Evolutionary conservation across 2,329 filamentous ascomycete species (phyloP).

Genomic region (Alternaria alternata): DNA sequence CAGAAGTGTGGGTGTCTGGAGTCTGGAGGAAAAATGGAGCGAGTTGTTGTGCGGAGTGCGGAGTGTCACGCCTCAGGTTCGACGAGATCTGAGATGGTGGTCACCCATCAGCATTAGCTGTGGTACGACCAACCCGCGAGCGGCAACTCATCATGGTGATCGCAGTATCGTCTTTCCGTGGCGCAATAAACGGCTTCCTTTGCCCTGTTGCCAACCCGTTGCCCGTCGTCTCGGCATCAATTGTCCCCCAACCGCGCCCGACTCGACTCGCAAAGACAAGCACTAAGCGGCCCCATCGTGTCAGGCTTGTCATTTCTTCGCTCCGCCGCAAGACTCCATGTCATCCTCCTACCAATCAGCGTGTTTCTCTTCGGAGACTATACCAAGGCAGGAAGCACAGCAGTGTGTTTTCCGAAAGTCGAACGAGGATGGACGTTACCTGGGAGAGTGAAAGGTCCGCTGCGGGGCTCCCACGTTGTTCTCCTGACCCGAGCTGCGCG

Average conservation of each 20-base stretch:
- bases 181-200: background rate
- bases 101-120: background rate
- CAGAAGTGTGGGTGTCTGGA: conserved; percentile 18
- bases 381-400: conserved; percentile 25
- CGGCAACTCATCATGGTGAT: background rate
- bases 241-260: conserved; percentile 9
- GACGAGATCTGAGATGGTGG: background rate
- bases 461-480: conserved; percentile 30
- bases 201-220: conserved; percentile 1
- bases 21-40: conserved; percentile 28
- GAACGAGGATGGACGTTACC: conserved; percentile 12
- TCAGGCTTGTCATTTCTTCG: conserved; percentile 28
- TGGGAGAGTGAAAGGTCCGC: conserved; percentile 23
- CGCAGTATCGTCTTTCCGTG: background rate
- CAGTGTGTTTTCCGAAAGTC: conserved; percentile 20
- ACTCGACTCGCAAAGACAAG: conserved; percentile 24
- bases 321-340: conserved; percentile 15
- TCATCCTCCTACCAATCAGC: conserved; percentile 22
- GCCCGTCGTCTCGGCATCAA: conserved; percentile 10
- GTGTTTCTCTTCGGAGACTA: conserved; percentile 24
- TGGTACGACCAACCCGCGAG: conserved; percentile 2
- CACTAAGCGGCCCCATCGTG: conserved; percentile 25
- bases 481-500: conserved; percentile 11
- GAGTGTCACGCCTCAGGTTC: conserved; percentile 1
- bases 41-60: conserved; percentile 22